These are phyloP conservation scores for Acanthamoeba rhysodes DNA, from an alignment of 208 protist species.

Conservation along the genomic window DNA sequence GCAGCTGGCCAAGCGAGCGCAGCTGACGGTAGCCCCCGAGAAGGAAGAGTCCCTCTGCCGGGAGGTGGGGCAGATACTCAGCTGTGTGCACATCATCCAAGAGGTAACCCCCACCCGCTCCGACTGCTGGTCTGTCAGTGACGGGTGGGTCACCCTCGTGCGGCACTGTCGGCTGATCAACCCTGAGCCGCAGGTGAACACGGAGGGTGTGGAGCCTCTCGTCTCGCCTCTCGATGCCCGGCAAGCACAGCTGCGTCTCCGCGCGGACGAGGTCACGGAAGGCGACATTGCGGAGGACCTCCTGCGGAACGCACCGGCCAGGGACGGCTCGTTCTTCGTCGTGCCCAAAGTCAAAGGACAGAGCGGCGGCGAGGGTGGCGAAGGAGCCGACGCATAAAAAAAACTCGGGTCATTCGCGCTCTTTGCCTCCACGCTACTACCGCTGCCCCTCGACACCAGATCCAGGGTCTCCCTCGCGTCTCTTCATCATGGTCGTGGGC, in stretches of 20 bases:
- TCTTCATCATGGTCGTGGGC: no score
- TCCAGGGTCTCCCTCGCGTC: neutral
- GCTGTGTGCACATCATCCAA: conserved; percentile 64
- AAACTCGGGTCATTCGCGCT: neutral
- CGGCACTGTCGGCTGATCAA: no score
- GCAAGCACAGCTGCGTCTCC: conserved; percentile 6
- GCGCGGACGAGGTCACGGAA: conserved; percentile 7
- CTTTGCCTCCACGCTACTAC: neutral
- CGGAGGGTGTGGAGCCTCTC: conserved; percentile 23
- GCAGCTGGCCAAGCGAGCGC: conserved; percentile 16
- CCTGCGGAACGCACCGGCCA: neutral
- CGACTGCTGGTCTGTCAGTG: neutral
- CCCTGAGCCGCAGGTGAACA: neutral
- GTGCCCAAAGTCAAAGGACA: conserved; percentile 52
- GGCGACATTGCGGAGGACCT: conserved; percentile 36
- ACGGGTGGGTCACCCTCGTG: neutral
- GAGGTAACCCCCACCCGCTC: neutral
- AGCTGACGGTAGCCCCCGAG: neutral
- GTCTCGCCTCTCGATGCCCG: conserved; percentile 31
- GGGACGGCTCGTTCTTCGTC: conserved; percentile 16
- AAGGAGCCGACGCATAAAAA: neutral
- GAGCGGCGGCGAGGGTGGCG: conserved; percentile 8
- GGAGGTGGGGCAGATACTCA: conserved; percentile 38
- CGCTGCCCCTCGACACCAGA: neutral
- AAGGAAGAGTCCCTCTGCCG: conserved; percentile 36